Conservation (phyloP, 495 filamentous ascomycete species). For the Neurospora sp. region DNA sequence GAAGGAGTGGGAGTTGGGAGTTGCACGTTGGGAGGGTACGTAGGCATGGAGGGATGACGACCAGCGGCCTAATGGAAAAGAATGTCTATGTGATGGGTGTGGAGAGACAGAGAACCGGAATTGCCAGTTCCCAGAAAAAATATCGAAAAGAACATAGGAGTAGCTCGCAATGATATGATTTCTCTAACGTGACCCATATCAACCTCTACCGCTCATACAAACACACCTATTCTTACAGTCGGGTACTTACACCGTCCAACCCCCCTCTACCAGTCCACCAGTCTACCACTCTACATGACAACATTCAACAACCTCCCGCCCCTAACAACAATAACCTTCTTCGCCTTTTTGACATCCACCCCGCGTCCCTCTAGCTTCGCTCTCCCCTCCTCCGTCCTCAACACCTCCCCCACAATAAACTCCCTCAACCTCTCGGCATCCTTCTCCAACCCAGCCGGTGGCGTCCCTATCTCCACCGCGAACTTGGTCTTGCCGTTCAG, state of each 20-base stretch:
- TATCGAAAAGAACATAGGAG: background rate
- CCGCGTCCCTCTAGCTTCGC: slow-evolving; percentile 32
- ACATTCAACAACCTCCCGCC: slow-evolving; percentile 49
- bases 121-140: background rate
- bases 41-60: too few species aligned
- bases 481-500: slow-evolving; percentile 68
- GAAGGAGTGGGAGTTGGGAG: background rate
- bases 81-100: background rate
- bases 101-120: background rate
- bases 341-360: slow-evolving; percentile 30
- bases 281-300: slow-evolving; percentile 29
- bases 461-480: slow-evolving; percentile 45
- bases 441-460: slow-evolving; percentile 19
- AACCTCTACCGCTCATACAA: background rate
- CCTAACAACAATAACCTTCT: slow-evolving; percentile 41
- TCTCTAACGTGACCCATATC: too few species aligned
- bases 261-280: background rate
- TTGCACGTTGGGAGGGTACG: background rate
- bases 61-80: too few species aligned
- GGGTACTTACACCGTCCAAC: background rate
- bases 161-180: background rate
- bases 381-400: slow-evolving; percentile 32
- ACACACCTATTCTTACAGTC: background rate
- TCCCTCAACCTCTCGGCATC: slow-evolving; percentile 30
- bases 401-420: slow-evolving; percentile 47